These are phyloP conservation scores for Coelastrella sp. DNA, from an alignment of 139 green algal genomes.

Conservation along the genomic window DNA sequence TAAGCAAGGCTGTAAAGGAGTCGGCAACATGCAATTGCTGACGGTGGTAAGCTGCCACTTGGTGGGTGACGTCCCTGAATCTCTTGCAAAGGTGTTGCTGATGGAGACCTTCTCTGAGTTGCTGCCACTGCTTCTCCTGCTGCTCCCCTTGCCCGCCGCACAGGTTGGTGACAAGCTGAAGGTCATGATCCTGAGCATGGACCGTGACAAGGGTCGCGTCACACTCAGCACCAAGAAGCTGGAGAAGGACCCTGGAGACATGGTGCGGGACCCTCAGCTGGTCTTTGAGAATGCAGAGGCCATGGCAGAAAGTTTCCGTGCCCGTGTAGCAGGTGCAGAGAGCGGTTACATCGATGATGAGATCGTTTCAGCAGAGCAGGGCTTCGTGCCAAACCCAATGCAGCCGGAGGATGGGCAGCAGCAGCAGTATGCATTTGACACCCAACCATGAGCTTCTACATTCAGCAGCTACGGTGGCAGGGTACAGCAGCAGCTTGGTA, in stretches of 20 bases:
- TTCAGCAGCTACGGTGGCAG: background rate
- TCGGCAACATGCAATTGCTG: no score
- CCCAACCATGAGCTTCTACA: background rate
- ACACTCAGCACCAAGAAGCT: constrained; percentile 98
- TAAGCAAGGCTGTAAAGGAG: no score
- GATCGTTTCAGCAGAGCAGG: constrained; percentile 8
- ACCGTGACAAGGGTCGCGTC: constrained; percentile 88
- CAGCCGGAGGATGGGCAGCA: constrained; percentile 17
- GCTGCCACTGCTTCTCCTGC: no score
- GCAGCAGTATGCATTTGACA: constrained; percentile 45
- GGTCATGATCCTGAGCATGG: constrained; percentile 96
- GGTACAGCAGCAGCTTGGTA: background rate
- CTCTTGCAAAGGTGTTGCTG: no score
- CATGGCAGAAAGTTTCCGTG: constrained; percentile 90
- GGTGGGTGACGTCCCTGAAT: no score
- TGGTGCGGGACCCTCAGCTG: constrained; percentile 91
- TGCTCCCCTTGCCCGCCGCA: no score
- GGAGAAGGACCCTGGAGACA: constrained; percentile 95
- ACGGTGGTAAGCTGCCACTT: no score
- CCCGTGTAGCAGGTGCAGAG: constrained; percentile 51
- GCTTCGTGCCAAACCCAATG: background rate
- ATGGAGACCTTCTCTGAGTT: no score
- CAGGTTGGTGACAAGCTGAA: constrained; percentile 94
- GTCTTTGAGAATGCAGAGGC: constrained; percentile 97
- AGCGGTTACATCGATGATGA: background rate